Percentiles rank a stretch among this genome's conserved stretches.
These are phyloP conservation scores for Cyclostephanos invisitatus DNA, from an alignment of 108 stramenopile species.

Conservation along the genomic window DNA sequence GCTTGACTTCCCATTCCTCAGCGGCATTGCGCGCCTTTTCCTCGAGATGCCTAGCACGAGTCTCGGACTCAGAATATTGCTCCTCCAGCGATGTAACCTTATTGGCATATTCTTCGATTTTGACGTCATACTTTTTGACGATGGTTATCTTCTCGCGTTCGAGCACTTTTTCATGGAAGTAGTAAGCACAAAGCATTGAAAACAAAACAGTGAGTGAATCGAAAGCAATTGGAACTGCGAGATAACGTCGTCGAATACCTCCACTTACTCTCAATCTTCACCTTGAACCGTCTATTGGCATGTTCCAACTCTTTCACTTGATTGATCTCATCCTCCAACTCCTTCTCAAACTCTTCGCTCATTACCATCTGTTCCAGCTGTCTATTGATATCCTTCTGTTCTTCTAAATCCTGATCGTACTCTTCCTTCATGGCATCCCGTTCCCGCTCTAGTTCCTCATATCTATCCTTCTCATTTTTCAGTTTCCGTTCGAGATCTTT, in stretches of 20 bases:
- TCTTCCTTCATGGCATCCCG: slow-evolving; percentile 46
- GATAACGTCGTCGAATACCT: background rate
- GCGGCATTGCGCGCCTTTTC: slow-evolving; percentile 20
- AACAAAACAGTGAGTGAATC: background rate
- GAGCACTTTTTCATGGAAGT: slow-evolving; percentile 16
- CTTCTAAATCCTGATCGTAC: slow-evolving; percentile 48
- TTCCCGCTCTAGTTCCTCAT: slow-evolving; percentile 39
- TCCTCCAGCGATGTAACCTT: slow-evolving; percentile 38
- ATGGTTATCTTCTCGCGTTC: slow-evolving; percentile 41
- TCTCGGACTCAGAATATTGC: slow-evolving; percentile 35
- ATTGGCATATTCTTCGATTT: slow-evolving; percentile 38
- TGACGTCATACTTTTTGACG: slow-evolving; percentile 37
- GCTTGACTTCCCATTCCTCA: slow-evolving; percentile 40
- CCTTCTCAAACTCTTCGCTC: slow-evolving; percentile 52
- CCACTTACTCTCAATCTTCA: slow-evolving; percentile 41
- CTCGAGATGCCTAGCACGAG: slow-evolving; percentile 25
- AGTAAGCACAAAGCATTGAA: background rate
- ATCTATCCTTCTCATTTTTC: slow-evolving; percentile 29
- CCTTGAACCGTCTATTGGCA: slow-evolving; percentile 48
- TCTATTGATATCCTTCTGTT: slow-evolving; percentile 51
- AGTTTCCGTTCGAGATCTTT: slow-evolving; percentile 42
- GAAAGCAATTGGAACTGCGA: background rate
- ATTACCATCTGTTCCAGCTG: slow-evolving; percentile 53
- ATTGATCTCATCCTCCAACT: slow-evolving; percentile 49
- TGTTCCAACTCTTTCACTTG: slow-evolving; percentile 51